A percentile compares a stretch with the other conserved stretches of the same genome.
Evolutionary conservation across 768 basidiomycete genomes (phyloP).

Genomic region (Lactifluus hygrophoroides): DNA sequence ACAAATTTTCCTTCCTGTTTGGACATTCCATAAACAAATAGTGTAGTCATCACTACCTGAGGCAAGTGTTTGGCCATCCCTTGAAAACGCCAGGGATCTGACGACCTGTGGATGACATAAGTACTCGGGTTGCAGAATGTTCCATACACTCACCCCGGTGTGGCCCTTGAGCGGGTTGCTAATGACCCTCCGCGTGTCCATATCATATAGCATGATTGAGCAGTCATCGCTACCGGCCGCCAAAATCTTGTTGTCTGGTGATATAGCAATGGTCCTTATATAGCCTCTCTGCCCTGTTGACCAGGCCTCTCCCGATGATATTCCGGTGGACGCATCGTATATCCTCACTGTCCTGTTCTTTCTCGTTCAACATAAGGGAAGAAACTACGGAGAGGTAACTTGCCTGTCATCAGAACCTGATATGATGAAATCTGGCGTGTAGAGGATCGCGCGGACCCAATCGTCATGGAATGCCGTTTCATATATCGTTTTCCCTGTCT

Average conservation of each 20-base stretch:
- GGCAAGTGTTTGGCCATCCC: background rate
- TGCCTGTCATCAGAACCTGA: constrained; percentile 8
- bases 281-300: constrained; percentile 3
- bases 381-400: background rate
- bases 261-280: constrained; percentile 22
- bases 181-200: background rate
- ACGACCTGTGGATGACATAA: background rate
- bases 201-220: constrained; percentile 7
- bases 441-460: constrained; percentile 5
- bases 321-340: constrained; percentile 8
- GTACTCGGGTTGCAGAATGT: background rate
- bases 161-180: constrained; percentile 4
- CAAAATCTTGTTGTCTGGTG: constrained; percentile 23
- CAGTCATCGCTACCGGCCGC: constrained; percentile 10
- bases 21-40: too few species aligned
- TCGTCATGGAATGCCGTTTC: constrained; percentile 10
- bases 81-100: constrained; percentile 5
- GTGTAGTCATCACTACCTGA: constrained; percentile 12
- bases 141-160: background rate
- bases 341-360: constrained; percentile 9
- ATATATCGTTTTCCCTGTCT: constrained; percentile 5
- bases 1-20: constrained; percentile 4
- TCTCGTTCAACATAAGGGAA: background rate
- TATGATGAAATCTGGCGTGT: background rate
- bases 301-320: constrained; percentile 1